Percentiles rank a stretch among this genome's conserved stretches.
Evolutionary conservation across 2,329 filamentous ascomycete species (phyloP).

Genomic region (Pseudogymnoascus sp.): DNA sequence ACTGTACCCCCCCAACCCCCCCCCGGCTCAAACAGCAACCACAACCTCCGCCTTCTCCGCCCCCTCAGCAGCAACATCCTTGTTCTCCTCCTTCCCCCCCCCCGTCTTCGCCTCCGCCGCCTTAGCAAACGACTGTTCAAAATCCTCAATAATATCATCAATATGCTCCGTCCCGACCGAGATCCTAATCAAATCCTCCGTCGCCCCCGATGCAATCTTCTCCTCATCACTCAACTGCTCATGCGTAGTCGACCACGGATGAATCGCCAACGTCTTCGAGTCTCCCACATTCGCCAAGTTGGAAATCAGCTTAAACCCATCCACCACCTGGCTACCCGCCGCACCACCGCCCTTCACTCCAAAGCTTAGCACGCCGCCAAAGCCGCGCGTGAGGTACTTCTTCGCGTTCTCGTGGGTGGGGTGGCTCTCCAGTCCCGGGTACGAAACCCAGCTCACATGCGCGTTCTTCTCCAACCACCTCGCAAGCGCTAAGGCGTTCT

Average conservation of each 20-base stretch:
- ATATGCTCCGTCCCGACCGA: slow-evolving; percentile 95
- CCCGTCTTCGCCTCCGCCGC: slow-evolving; percentile 35
- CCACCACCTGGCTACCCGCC: slow-evolving; percentile 83
- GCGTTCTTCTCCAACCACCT: slow-evolving; percentile 74
- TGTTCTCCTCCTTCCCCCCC: slow-evolving; percentile 21
- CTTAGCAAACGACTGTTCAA: slow-evolving; percentile 77
- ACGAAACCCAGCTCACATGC: slow-evolving; percentile 87
- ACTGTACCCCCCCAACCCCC: no score
- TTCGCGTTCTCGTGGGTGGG: slow-evolving; percentile 71
- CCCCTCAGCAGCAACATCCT: not conserved
- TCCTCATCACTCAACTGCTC: slow-evolving; percentile 83
- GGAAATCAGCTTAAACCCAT: slow-evolving; percentile 89
- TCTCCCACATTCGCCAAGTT: slow-evolving; percentile 96
- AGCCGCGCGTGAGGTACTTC: slow-evolving; percentile 77
- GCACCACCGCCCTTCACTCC: slow-evolving; percentile 80
- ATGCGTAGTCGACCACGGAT: slow-evolving; percentile 92
- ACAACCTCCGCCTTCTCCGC: not conserved
- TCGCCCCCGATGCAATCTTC: slow-evolving; percentile 71
- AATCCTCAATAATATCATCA: slow-evolving; percentile 93
- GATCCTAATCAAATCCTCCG: slow-evolving; percentile 85
- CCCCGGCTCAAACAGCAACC: not conserved
- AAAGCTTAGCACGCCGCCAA: slow-evolving; percentile 85
- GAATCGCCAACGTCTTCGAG: slow-evolving; percentile 88
- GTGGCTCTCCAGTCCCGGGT: slow-evolving; percentile 80
- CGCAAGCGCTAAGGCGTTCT: slow-evolving; percentile 73